Evolutionary conservation across 2,329 filamentous ascomycete species (phyloP).

Genomic region (Hortaea sp.): DNA sequence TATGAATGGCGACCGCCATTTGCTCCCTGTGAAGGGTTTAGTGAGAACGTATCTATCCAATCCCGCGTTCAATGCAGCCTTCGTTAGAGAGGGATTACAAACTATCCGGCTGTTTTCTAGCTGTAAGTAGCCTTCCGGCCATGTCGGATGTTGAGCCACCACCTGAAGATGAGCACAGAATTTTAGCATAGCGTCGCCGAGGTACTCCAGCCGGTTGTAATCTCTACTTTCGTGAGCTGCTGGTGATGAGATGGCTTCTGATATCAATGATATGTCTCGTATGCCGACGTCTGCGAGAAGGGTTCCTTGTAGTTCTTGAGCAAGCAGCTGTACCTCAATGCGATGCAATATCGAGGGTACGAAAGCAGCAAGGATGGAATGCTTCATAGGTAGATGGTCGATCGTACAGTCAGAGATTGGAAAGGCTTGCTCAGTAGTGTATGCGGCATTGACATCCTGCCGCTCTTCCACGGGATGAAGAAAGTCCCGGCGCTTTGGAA

Average conservation of each 20-base stretch:
- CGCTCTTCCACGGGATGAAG: slow-evolving; percentile 34
- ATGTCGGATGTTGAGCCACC: slow-evolving; percentile 47
- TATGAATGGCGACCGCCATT: slow-evolving; percentile 62
- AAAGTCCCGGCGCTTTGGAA: slow-evolving; percentile 50
- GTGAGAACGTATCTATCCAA: slow-evolving; percentile 66
- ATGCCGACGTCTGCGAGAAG: slow-evolving; percentile 43
- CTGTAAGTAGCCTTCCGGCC: slow-evolving; percentile 69
- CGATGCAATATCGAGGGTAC: slow-evolving; percentile 64
- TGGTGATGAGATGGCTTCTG: slow-evolving; percentile 61
- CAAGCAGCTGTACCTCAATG: slow-evolving; percentile 53
- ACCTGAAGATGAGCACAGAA: slow-evolving; percentile 59
- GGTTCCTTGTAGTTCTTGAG: slow-evolving; percentile 47
- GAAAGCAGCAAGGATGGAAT: slow-evolving; percentile 46
- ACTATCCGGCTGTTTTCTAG: slow-evolving; percentile 56
- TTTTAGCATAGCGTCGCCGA: slow-evolving; percentile 73
- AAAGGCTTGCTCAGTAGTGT: slow-evolving; percentile 39
- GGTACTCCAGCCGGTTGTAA: slow-evolving; percentile 78
- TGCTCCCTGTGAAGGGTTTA: slow-evolving; percentile 54
- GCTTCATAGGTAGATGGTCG: slow-evolving; percentile 35
- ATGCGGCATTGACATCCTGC: slow-evolving; percentile 15
- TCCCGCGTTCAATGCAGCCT: slow-evolving; percentile 51
- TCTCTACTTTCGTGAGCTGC: slow-evolving; percentile 50
- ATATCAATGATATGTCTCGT: slow-evolving; percentile 46
- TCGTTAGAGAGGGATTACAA: slow-evolving; percentile 62
- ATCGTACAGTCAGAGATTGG: slow-evolving; percentile 39